These are phyloP conservation scores for Linum tenue DNA, from an alignment of 345 rosid species.

Conservation along the genomic window DNA sequence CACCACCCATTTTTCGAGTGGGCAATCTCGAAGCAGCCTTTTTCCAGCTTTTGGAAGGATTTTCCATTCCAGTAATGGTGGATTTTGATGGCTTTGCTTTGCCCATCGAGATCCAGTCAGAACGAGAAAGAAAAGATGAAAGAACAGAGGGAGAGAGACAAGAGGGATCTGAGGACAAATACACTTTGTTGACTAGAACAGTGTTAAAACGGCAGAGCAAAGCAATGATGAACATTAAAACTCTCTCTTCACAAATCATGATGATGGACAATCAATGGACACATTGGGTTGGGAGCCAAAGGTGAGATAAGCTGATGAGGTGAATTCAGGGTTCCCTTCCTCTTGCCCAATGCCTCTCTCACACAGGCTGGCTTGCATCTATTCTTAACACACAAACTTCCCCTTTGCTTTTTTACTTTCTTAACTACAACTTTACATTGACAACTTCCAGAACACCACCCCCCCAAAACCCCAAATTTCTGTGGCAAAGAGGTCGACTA, in stretches of 20 bases:
- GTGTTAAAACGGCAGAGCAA: background rate
- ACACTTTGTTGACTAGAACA: background rate
- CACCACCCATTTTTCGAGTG: too few species aligned
- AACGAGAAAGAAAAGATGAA: background rate
- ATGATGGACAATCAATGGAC: background rate
- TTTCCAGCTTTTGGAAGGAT: too few species aligned
- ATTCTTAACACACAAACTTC: background rate
- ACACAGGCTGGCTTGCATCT: too few species aligned
- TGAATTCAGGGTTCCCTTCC: background rate
- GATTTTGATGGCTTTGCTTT: background rate
- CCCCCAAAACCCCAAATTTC: background rate
- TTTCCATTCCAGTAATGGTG: too few species aligned
- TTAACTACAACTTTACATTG: background rate
- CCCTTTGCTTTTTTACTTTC: background rate
- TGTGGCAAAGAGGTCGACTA: too few species aligned
- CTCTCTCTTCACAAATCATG: background rate
- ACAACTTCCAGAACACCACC: background rate
- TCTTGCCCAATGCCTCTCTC: background rate
- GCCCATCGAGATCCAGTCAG: background rate
- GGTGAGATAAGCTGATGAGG: background rate
- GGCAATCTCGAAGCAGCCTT: background rate
- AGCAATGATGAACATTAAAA: background rate
- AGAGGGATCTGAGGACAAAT: background rate
- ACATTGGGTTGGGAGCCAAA: background rate
- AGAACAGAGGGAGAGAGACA: background rate